Base-by-base conservation (phyloP, 352 stramenopile species). In the Pythium rhizo-oryzae region DNA sequence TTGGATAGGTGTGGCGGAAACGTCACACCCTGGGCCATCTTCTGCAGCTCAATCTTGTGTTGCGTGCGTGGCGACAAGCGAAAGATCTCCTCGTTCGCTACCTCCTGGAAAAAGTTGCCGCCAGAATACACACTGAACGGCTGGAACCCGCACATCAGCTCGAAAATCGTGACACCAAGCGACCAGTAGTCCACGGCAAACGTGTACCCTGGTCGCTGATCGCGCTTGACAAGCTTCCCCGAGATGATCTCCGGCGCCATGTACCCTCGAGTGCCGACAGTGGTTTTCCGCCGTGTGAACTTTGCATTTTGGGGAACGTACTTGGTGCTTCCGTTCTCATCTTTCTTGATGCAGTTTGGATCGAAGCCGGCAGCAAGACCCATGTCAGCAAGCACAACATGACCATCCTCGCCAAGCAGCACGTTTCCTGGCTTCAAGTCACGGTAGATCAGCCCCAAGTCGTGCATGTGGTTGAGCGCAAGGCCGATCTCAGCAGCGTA, bases 241-340 rank as follows among this genome's bases (percentile, higher is more conserved):
- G 84, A 91, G 30, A 96, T 93, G 69, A 97, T 94, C 67, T 97
- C 91, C 4, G 89, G 90, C n/a, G 89, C 89, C 90, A 97, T 96
- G 75, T 97, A 97, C 2, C 90, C 91, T 63, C 90, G 80, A 12
- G 90, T 97, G 5, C 91, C 91, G 24, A 97, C 92, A 4, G 84
- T 92, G 13, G 83, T 93, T 76, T 92, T 94, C 25, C 84, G 70
- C 21, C 83, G 77, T n/a, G 78, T 90, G 25, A 89, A 69, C 44
- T 88, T 89, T 3, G 85, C 72, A 39, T 89, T 78, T 25, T 77
- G 47, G 16, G 83, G 81, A 8, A 79, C 69, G 68, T 89, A 89
- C 56, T 80, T 79, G 33, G 67, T 68, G 57, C 65, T 79, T 18
- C 75, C 71, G 25, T 70, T 72, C 0, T 90, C 83, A 30, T 84